Base-by-base conservation (phyloP, 2,329 filamentous ascomycete genomes). In the Calonectria ilicicola region DNA sequence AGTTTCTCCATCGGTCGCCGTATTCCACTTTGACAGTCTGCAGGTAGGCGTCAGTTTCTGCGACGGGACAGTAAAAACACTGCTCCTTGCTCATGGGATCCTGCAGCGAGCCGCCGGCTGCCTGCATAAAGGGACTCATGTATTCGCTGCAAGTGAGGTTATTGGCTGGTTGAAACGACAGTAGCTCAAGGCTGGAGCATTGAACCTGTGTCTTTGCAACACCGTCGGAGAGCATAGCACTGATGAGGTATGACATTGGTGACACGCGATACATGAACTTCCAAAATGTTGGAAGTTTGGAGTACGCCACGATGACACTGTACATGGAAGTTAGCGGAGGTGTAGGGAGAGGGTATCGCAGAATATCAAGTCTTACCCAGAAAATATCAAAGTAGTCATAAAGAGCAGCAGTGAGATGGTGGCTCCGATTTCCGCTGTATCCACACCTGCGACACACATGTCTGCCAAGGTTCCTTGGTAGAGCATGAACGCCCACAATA, bases 211-310 rank as follows among this genome's bases (percentile, higher is more conserved):
- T 60, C 51, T 75, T 70, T 1, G 77, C 77, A 0, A 80, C 66
- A 8, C 74, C 78, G 10, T 76, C 74, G 10, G 78, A 77, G 0
- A 93, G 83, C 81, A 94, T 88, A 5, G 89, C 91, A 42, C 87
- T 85, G 69, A 93, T 87, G 27, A 93, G 84, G 82, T 94, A 94
- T 0, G 91, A 93, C 79, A 94, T 90, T 1, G 93, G 92, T 0
- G 90, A 92, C 64, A 92, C 82, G 46, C 91, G 86, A 82, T 93
- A 93, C 89, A 92, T 91, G 84, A 91, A 91, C 72, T 89, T 89
- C 92, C 92, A 94, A 85, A 94, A 93, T 5, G 88, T 85, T 0
- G 92, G 92, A 19, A 94, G 87, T 2, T 84, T 82, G 0, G 80
- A 79, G 0, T 91, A 91, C 3, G 86, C 82, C 2, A 90, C 90